Evolutionary conservation across 1,284 basidiomycete genomes (phyloP).

Genomic region (Malassezia brasiliensis): DNA sequence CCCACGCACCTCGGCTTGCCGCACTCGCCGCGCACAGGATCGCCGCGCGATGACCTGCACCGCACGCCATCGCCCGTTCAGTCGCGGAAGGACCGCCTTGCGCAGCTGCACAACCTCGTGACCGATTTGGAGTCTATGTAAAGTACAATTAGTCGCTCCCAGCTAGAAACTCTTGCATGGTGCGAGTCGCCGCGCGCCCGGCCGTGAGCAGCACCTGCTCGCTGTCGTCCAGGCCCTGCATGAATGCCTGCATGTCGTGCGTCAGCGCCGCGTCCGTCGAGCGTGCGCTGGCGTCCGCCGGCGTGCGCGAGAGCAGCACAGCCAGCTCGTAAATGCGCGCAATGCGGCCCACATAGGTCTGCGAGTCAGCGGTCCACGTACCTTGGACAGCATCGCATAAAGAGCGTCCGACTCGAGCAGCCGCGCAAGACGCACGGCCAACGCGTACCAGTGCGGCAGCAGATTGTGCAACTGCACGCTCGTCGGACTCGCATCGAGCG

Average conservation of each 20-base stretch:
- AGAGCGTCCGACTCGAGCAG: slow-evolving; percentile 36
- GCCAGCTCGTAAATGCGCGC: slow-evolving; percentile 35
- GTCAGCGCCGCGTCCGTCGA: background rate
- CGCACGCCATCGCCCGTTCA: slow-evolving; percentile 12
- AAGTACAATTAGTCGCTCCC: background rate
- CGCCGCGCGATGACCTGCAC: background rate
- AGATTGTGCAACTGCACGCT: slow-evolving; percentile 36
- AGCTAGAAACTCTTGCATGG: slow-evolving; percentile 15
- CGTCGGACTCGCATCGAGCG: slow-evolving; percentile 36
- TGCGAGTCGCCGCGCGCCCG: slow-evolving; percentile 6
- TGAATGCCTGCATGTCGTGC: slow-evolving; percentile 14
- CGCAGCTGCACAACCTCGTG: background rate
- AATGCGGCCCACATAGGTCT: slow-evolving; percentile 36
- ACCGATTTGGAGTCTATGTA: slow-evolving; percentile 3
- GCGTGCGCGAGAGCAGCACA: slow-evolving; percentile 8
- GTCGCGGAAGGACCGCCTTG: background rate
- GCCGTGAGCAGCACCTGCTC: slow-evolving; percentile 11
- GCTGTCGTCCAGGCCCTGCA: slow-evolving; percentile 17
- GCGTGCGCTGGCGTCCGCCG: background rate
- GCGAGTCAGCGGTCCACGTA: slow-evolving; percentile 12
- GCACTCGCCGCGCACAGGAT: background rate
- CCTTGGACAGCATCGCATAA: slow-evolving; percentile 26
- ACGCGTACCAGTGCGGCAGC: slow-evolving; percentile 40
- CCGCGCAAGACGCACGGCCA: slow-evolving; percentile 34
- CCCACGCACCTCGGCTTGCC: background rate